Evolutionary conservation across 495 filamentous ascomycete species (phyloP).

Genomic region (Cladorrhinum samala): DNA sequence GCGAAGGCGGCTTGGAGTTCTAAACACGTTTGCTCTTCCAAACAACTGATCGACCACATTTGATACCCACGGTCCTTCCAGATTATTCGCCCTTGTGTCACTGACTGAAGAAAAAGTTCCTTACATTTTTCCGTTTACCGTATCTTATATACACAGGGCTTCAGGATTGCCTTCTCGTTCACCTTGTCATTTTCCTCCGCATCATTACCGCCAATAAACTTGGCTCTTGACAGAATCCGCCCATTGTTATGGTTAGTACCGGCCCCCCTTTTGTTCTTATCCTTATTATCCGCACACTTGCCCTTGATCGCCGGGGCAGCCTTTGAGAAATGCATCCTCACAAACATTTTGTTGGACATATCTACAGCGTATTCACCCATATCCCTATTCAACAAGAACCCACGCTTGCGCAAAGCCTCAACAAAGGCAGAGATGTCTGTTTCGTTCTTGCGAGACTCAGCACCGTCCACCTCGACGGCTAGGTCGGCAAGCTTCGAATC

Average conservation of each 20-base stretch:
- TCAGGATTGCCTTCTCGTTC: constrained; percentile 65
- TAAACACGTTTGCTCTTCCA: too few relatives aligned
- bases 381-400: constrained; percentile 65
- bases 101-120: too few relatives aligned
- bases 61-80: too few relatives aligned
- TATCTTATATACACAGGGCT: constrained; percentile 96
- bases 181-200: constrained; percentile 44
- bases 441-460: constrained; percentile 49
- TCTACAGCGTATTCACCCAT: constrained; percentile 56
- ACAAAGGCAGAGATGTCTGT: constrained; percentile 88
- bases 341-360: constrained; percentile 94
- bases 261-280: neutral
- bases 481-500: constrained; percentile 44
- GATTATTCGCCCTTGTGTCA: too few relatives aligned
- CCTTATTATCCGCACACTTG: constrained; percentile 48
- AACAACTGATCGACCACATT: too few relatives aligned
- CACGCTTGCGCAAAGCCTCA: constrained; percentile 67
- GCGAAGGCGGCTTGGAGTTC: too few relatives aligned
- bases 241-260: neutral
- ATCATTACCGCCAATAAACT: constrained; percentile 51
- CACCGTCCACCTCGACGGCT: constrained; percentile 47
- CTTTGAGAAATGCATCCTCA: constrained; percentile 91
- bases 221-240: constrained; percentile 39
- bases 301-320: constrained; percentile 59
- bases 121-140: too few relatives aligned